These are phyloP conservation scores for Cyberlindnera mississippiensis DNA, from an alignment of 805 yeast genomes.

Conservation along the genomic window DNA sequence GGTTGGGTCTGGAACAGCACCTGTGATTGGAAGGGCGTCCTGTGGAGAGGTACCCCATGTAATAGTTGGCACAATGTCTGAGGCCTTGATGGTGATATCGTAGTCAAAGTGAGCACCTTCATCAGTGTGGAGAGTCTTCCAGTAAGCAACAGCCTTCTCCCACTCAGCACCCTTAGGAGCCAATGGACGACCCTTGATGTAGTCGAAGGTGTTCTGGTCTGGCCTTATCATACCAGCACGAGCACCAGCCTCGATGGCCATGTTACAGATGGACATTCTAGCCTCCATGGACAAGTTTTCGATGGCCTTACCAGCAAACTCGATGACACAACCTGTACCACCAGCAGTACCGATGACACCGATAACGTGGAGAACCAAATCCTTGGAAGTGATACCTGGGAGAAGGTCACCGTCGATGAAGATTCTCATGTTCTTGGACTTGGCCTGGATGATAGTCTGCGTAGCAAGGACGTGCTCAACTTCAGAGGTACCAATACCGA, in stretches of 20 bases:
- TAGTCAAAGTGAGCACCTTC: conserved; percentile 86
- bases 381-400: conserved; percentile 94
- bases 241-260: conserved; percentile 99
- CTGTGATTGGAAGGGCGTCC: conserved; percentile 94
- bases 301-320: conserved; percentile 94
- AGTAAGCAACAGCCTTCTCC: conserved; percentile 90
- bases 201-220: conserved; percentile 82
- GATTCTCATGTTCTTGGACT: conserved; percentile 94
- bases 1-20: conserved; percentile 87
- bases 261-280: conserved; percentile 98
- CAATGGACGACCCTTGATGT: conserved; percentile 89
- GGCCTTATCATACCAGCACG: conserved; percentile 99
- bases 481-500: conserved; percentile 98
- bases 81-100: conserved; percentile 75
- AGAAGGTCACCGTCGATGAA: conserved; percentile 76
- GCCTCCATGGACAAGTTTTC: conserved; percentile 92
- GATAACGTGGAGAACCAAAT: conserved; percentile 88
- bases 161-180: conserved; percentile 93
- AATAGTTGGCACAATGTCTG: conserved; percentile 89
- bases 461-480: conserved; percentile 99
- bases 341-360: conserved; percentile 99
- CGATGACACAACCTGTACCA: conserved; percentile 96
- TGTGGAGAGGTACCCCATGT: conserved; percentile 99
- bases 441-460: conserved; percentile 90
- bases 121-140: conserved; percentile 86